Percentiles rank a stretch among this genome's conserved stretches.
Evolutionary conservation across 768 basidiomycete species (phyloP).

Genomic region (Phylloporus sp.): DNA sequence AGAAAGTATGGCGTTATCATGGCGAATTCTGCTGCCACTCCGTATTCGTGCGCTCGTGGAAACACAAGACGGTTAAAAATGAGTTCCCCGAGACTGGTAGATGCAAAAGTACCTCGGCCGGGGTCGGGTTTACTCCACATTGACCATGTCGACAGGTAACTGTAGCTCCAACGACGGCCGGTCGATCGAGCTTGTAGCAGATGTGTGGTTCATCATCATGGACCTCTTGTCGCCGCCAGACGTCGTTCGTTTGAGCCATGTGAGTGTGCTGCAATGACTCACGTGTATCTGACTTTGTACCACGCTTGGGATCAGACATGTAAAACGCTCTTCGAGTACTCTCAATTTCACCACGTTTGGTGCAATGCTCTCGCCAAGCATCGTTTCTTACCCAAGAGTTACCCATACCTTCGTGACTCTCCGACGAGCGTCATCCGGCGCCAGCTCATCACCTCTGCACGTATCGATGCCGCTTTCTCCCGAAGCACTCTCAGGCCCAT

Average conservation of each 20-base stretch:
- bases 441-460: conserved; percentile 22
- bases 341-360: conserved; percentile 26
- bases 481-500: conserved; percentile 10
- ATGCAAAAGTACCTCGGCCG: neutral
- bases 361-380: conserved; percentile 19
- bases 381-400: conserved; percentile 21
- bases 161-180: neutral
- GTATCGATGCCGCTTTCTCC: conserved; percentile 21
- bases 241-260: conserved; percentile 21
- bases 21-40: conserved; percentile 12
- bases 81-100: neutral
- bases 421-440: conserved; percentile 18
- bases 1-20: conserved; percentile 20
- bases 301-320: conserved; percentile 26
- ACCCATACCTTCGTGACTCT: conserved; percentile 23
- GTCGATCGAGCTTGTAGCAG: conserved; percentile 20
- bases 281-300: neutral
- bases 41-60: neutral
- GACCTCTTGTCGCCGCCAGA: conserved; percentile 23
- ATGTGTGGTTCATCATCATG: conserved; percentile 30
- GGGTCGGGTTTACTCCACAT: neutral
- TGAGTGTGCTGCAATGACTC: conserved; percentile 12
- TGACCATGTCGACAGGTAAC: neutral
- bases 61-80: conserved; percentile 8
- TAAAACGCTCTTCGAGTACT: conserved; percentile 21